Evolutionary conservation across 441 rosid species (phyloP).

Genomic region (Macaranga tanarius): DNA sequence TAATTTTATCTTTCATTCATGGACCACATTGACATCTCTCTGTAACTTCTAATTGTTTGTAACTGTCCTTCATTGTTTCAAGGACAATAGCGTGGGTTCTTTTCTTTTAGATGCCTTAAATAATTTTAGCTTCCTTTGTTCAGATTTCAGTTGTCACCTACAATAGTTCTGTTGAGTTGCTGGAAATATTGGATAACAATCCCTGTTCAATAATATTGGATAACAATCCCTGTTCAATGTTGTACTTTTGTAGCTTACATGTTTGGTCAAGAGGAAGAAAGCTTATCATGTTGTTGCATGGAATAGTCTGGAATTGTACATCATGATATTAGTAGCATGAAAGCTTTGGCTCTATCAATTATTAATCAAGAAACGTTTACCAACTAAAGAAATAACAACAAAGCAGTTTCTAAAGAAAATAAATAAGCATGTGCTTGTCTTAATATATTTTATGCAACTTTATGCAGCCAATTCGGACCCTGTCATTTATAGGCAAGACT

Average conservation of each 20-base stretch:
- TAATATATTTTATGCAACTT: conserved; percentile 18
- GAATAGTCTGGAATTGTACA: background rate
- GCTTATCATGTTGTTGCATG: background rate
- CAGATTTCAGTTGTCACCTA: background rate
- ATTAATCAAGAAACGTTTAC: background rate
- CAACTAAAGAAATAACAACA: conserved; percentile 2
- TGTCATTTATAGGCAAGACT: conserved; percentile 73
- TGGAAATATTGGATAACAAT: background rate
- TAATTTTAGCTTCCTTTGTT: background rate
- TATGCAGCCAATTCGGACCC: conserved; percentile 69
- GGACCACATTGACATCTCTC: background rate
- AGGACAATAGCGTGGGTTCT: background rate
- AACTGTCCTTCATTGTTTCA: background rate
- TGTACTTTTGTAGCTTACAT: too few species aligned
- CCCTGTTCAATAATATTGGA: background rate
- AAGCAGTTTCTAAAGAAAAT: too few species aligned
- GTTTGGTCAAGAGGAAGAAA: too few species aligned
- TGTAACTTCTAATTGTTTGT: background rate
- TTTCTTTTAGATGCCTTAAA: background rate
- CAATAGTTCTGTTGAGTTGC: background rate
- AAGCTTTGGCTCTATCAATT: background rate
- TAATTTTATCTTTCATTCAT: background rate
- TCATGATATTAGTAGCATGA: background rate
- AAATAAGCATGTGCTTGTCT: background rate
- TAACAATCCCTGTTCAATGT: background rate